phyloP scores from a whole-genome alignment of 2,329 filamentous ascomycete genomes.

The Metarhizium album region DNA sequence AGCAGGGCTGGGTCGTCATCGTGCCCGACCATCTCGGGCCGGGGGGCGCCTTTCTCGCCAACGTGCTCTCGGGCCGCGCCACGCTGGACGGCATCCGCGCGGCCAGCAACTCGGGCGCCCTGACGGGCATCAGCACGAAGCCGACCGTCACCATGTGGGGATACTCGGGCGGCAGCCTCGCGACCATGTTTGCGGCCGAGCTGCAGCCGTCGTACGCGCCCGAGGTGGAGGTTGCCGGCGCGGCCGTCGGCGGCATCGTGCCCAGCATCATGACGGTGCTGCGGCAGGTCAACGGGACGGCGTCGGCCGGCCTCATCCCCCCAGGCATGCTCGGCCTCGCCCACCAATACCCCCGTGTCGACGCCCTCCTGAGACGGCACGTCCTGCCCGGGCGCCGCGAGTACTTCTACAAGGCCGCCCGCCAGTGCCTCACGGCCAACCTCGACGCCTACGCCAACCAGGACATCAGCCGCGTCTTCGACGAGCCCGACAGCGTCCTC shows the following conservation, averaged over 20 bases:
- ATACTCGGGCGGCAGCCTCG: slow-evolving; percentile 17
- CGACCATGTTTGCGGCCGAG: slow-evolving; percentile 15
- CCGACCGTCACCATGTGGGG: slow-evolving; percentile 33
- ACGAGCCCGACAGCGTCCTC: slow-evolving; percentile 10
- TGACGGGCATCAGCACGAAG: slow-evolving; percentile 20
- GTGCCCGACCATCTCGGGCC: slow-evolving; percentile 37
- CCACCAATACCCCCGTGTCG: slow-evolving; percentile 12
- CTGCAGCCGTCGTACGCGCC: slow-evolving; percentile 17
- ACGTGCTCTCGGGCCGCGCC: slow-evolving; percentile 28
- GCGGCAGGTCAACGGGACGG: slow-evolving; percentile 9
- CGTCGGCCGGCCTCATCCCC: slow-evolving; percentile 13
- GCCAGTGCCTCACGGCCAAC: slow-evolving; percentile 16
- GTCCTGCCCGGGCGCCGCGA: slow-evolving; percentile 12
- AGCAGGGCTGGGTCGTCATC: slow-evolving; percentile 34
- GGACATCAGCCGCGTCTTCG: slow-evolving; percentile 30
- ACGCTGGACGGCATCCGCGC: slow-evolving; percentile 34
- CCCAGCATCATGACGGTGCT: slow-evolving; percentile 12
- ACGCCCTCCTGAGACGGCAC: slow-evolving; percentile 7
- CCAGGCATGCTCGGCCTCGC: slow-evolving; percentile 13
- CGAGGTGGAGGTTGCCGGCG: slow-evolving; percentile 14
- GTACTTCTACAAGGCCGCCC: slow-evolving; percentile 18
- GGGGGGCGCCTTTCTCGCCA: slow-evolving; percentile 30
- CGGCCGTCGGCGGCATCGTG: slow-evolving; percentile 15
- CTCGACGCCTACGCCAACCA: slow-evolving; percentile 18
- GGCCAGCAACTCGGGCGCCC: slow-evolving; percentile 17